Percentiles rank a stretch among this genome's conserved stretches.
Conservation (phyloP, 805 yeast genomes). For the Candida michaelii region DNA sequence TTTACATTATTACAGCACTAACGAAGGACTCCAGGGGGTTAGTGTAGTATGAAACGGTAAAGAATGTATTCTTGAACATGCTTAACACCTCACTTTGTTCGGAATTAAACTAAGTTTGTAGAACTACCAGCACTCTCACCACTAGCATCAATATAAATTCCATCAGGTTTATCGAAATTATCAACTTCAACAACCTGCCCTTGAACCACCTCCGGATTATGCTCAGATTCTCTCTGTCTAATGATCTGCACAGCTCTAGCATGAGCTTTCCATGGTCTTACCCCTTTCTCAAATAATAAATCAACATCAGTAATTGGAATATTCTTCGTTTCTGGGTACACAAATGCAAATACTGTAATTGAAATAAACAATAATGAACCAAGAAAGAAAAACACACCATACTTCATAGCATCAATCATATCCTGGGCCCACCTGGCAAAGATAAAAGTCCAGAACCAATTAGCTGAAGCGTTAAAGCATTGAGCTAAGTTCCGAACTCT, state of each 20-base stretch:
- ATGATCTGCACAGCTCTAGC: slow-evolving; percentile 22
- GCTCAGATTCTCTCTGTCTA: slow-evolving; percentile 3
- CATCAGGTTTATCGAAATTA: slow-evolving; percentile 10
- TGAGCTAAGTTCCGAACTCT: slow-evolving; percentile 43
- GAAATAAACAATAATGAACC: slow-evolving; percentile 17
- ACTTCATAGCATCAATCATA: slow-evolving; percentile 43
- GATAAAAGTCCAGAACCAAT: slow-evolving; percentile 53
- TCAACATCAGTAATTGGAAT: slow-evolving; percentile 37
- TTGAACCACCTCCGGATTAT: background rate
- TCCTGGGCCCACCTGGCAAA: slow-evolving; percentile 47
- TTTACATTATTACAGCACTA: no score
- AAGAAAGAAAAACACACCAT: slow-evolving; percentile 46
- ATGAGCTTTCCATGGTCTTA: slow-evolving; percentile 34
- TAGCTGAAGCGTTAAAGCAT: slow-evolving; percentile 44
- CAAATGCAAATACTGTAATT: slow-evolving; percentile 22
- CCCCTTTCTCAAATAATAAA: slow-evolving; percentile 26
- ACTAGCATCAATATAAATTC: slow-evolving; percentile 5
- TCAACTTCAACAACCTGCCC: background rate
- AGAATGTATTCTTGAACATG: no score
- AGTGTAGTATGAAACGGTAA: no score
- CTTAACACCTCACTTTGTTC: no score
- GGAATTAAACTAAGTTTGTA: slow-evolving; percentile 5
- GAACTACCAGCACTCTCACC: slow-evolving; percentile 11
- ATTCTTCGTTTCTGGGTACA: slow-evolving; percentile 40
- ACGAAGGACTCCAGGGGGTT: no score